Percentiles rank a stretch among this genome's conserved stretches.
These are phyloP conservation scores for Pyrenophora tritici-repentis DNA, from an alignment of 2,329 filamentous ascomycete genomes.

Conservation along the genomic window DNA sequence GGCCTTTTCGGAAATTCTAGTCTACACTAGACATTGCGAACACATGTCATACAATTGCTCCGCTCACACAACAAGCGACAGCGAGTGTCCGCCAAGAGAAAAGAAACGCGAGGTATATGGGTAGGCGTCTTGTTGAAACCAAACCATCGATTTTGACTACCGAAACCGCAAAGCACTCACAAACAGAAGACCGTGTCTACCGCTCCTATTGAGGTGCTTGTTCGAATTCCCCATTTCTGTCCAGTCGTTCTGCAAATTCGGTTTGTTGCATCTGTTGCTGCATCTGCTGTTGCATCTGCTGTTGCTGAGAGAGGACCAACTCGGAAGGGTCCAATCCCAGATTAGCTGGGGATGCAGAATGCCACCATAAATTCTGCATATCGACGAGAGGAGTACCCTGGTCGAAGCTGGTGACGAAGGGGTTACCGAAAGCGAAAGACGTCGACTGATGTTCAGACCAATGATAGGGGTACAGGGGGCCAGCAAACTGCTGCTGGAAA, in stretches of 20 bases:
- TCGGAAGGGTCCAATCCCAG: not conserved
- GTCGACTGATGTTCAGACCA: not conserved
- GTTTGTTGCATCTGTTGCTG: slow-evolving; percentile 1
- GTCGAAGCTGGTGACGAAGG: slow-evolving; percentile 30
- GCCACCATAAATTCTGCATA: slow-evolving; percentile 20
- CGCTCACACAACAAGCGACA: too few species aligned
- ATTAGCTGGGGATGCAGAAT: not conserved
- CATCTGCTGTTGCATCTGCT: slow-evolving; percentile 5
- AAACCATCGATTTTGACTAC: not conserved
- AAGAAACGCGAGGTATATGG: too few species aligned
- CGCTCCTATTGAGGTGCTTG: not conserved
- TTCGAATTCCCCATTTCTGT: not conserved
- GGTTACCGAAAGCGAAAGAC: slow-evolving; percentile 22
- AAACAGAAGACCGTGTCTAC: too few species aligned
- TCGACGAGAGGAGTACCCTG: slow-evolving; percentile 19
- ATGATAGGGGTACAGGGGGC: not conserved
- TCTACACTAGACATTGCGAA: too few species aligned
- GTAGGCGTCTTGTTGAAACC: too few species aligned
- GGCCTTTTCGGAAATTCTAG: too few species aligned
- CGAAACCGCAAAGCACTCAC: not conserved
- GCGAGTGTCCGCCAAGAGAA: too few species aligned
- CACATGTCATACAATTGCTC: too few species aligned
- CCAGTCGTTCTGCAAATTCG: not conserved
- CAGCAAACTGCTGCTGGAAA: not conserved
- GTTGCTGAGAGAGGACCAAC: slow-evolving; percentile 2